Conservation (phyloP, 2,329 filamentous ascomycete species). For the Clonostachys sp. region DNA sequence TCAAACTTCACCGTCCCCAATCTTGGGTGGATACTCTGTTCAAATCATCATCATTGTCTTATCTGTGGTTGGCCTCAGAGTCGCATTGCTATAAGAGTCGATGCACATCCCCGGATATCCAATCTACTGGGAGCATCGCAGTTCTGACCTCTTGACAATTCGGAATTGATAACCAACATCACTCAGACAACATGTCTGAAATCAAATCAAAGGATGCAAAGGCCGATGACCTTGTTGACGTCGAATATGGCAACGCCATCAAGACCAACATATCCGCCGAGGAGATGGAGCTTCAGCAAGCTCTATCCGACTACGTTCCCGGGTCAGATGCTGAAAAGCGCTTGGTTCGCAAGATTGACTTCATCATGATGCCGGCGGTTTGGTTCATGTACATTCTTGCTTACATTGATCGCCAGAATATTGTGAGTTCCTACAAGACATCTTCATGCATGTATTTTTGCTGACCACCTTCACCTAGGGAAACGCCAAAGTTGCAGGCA, state of each 20-base stretch:
- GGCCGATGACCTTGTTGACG: background rate
- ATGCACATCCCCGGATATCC: too few species aligned
- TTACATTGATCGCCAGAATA: constrained; percentile 19
- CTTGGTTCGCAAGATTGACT: constrained; percentile 37
- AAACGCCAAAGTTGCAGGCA: constrained; percentile 46
- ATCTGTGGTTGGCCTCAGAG: too few species aligned
- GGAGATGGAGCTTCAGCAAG: constrained; percentile 2
- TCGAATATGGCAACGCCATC: background rate
- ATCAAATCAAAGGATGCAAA: background rate
- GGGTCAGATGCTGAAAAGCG: constrained; percentile 22
- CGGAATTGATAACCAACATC: too few species aligned
- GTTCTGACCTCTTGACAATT: too few species aligned
- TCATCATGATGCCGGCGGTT: constrained; percentile 43
- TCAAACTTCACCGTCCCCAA: too few species aligned
- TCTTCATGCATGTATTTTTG: background rate
- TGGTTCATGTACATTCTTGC: constrained; percentile 21
- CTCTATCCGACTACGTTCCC: constrained; percentile 3
- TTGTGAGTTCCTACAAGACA: constrained; percentile 8
- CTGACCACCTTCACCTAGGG: constrained; percentile 16
- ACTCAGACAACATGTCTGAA: background rate
- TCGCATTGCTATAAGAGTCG: too few species aligned
- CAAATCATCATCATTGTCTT: too few species aligned
- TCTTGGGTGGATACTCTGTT: too few species aligned
- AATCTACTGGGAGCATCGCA: too few species aligned
- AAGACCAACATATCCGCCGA: background rate